These are phyloP conservation scores for Pancytospora epiphaga DNA, from an alignment of 371 early-diverging fungal genomes.

Conservation along the genomic window DNA sequence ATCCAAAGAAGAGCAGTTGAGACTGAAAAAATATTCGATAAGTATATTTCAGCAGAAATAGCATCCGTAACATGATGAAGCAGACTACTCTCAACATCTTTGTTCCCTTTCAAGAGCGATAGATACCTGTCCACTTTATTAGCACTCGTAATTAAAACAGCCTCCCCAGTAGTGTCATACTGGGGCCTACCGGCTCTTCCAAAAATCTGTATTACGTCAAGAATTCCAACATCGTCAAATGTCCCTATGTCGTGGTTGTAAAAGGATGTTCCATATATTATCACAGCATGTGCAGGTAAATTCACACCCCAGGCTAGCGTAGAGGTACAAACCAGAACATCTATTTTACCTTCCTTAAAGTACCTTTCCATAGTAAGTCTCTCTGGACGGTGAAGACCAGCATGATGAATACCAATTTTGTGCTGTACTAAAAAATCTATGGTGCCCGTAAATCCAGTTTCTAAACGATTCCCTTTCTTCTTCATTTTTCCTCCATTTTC, in stretches of 20 bases:
- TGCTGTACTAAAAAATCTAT: constrained; percentile 20
- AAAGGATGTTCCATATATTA: constrained; percentile 94
- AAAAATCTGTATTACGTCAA: constrained; percentile 76
- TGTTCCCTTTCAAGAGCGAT: constrained; percentile 76
- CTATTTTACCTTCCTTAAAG: constrained; percentile 77
- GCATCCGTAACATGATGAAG: constrained; percentile 74
- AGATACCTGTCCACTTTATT: constrained; percentile 81
- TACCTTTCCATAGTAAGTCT: constrained; percentile 82
- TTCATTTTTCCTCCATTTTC: background rate
- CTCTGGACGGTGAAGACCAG: constrained; percentile 85
- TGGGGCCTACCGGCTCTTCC: constrained; percentile 99
- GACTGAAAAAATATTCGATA: constrained; percentile 74
- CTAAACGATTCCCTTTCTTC: background rate
- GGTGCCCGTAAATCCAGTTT: constrained; percentile 4
- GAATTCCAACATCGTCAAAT: constrained; percentile 70
- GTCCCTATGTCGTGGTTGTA: constrained; percentile 78
- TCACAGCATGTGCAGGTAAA: constrained; percentile 92
- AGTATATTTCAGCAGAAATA: constrained; percentile 87
- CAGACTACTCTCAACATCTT: constrained; percentile 90
- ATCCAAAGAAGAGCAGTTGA: constrained; percentile 89
- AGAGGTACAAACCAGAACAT: constrained; percentile 87
- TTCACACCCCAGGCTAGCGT: constrained; percentile 99
- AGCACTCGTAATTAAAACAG: constrained; percentile 84
- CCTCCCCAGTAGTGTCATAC: constrained; percentile 86
- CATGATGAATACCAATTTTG: constrained; percentile 92